Evolutionary conservation across 106 monocot species (phyloP), one percentile per base, ranked within the genome.

Genomic region (Posidonia australis): DNA sequence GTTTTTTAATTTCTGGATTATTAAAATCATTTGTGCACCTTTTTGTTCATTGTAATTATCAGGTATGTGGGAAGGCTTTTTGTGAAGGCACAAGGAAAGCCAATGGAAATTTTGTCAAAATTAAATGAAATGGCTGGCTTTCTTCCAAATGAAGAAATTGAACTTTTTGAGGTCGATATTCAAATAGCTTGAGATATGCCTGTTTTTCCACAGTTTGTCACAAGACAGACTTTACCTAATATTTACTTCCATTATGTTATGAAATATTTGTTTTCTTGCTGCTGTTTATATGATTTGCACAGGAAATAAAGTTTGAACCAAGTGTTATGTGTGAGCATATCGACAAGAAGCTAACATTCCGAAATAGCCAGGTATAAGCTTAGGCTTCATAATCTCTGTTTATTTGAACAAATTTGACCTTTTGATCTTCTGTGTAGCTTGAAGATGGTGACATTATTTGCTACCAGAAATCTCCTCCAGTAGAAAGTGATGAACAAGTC

Each of bases 261-360:
- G 21, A 10, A 43, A 17, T 19, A 45, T 43, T 13, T 44, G 47
- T n/a, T 47, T 46, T 48, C 12, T 21, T 32, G 23, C 18, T 24
- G 19, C 44, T 41, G 48, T 44, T 26, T 13, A 0, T 58, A 30
- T 58, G 4, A 24, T 54, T 58, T 46, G 22, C 24, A 43, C 19
- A 96, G 96, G 96, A 96, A 78, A 96, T 96, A 78, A 96, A 96
- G 75, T 96, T 90, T 77, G 96, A 96, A 19, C 96, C 96, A 52
- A 90, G 28, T 70, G 84, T 96, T 19, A 96, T 96, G 96, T 96
- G 96, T 68, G 96, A 96, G 54, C 87, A 74, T 45, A 81, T 96
- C 58, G 96, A 96, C 73, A 90, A 82, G 65, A 84, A 74, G 51
- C 56, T 81, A 19, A 80, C 74, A 51, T 96, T 96, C 51, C 81